Conservation (phyloP, 768 basidiomycete species). For the Agrocybe pediades region DNA sequence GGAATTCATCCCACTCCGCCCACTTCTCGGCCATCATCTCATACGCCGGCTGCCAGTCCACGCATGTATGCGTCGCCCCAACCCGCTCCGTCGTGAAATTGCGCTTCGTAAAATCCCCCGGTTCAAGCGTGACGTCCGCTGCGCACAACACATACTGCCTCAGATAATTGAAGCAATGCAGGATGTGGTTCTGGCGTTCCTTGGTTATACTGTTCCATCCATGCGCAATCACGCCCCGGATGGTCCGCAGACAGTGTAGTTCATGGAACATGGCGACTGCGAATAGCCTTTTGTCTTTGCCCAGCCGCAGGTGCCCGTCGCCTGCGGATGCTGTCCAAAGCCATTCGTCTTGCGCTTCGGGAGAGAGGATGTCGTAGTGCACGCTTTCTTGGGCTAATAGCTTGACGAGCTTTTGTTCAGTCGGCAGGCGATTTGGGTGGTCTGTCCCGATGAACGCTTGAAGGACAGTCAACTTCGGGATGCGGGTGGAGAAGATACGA, state of each 20-base stretch:
- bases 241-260: slow-evolving; percentile 43
- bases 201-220: slow-evolving; percentile 21
- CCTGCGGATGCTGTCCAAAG: slow-evolving; percentile 29
- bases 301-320: slow-evolving; percentile 27
- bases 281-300: slow-evolving; percentile 31
- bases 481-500: too few relatives aligned
- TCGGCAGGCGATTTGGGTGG: slow-evolving; percentile 28
- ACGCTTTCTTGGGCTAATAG: slow-evolving; percentile 29
- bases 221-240: slow-evolving; percentile 28
- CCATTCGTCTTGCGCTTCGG: slow-evolving; percentile 30
- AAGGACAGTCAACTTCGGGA: too few relatives aligned
- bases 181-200: slow-evolving; percentile 27
- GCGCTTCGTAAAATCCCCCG: slow-evolving; percentile 36
- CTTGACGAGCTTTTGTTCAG: slow-evolving; percentile 25
- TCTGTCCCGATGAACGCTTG: slow-evolving; percentile 30
- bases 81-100: slow-evolving; percentile 35
- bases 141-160: slow-evolving; percentile 46
- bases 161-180: slow-evolving; percentile 53
- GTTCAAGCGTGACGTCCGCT: slow-evolving; percentile 50
- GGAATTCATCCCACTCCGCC: slow-evolving; percentile 31
- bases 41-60: slow-evolving; percentile 41
- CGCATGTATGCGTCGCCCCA: slow-evolving; percentile 41
- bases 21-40: slow-evolving; percentile 34
- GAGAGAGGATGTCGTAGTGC: slow-evolving; percentile 26
- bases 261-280: slow-evolving; percentile 47